Evolutionary conservation across 2,329 filamentous ascomycete species (phyloP), one percentile per base, ranked within the genome.

Genomic region (Arthrobotrys conoides): DNA sequence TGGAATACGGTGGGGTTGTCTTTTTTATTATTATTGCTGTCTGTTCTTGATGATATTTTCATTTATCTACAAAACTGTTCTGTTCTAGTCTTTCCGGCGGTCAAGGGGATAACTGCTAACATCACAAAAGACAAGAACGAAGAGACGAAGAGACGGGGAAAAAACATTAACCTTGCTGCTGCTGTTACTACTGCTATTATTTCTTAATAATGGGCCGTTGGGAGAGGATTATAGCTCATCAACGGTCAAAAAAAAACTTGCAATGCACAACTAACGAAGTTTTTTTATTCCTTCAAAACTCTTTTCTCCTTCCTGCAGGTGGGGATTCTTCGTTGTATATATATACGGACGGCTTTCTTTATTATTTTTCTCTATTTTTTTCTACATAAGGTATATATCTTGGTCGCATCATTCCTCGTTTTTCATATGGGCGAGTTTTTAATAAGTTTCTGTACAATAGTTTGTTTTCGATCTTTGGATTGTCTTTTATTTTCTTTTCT

Each of bases 251-350:
- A 59, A n/a, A 41, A 46, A 30, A 36, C 33, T 41, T 59, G 53
- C 33, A n/a, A 59, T 22, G n/a, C 53, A 38, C 38, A 22, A 22
- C 10, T 59, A 30, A 59, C 33, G 53, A 38, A 38, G 10, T 12
- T 18, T 22, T 41, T 59, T 61, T 18, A 2, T 18, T 33, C 10
- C 24, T 12, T 33, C n/a, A n/a, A n/a, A n/a, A n/a, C n/a, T 55
- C 10, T 30, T 53, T n/a, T n/a, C 22, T 55, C 30, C 24, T 33
- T 55, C n/a, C 22, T 55, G 3, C 49, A 4, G 20, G 20, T n/a
- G 22, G 57, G 57, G 53, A 44, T 44, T 41, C 57, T 61, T 61
- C 57, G 57, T 61, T 61, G 57, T 61, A 61, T 61, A 61, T 61
- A 61, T 61, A 61, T 61, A 44, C 18, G 57, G 57, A 61, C 57